Evolutionary conservation across 768 basidiomycete species (phyloP).

Genomic region (Suillus weaverae): DNA sequence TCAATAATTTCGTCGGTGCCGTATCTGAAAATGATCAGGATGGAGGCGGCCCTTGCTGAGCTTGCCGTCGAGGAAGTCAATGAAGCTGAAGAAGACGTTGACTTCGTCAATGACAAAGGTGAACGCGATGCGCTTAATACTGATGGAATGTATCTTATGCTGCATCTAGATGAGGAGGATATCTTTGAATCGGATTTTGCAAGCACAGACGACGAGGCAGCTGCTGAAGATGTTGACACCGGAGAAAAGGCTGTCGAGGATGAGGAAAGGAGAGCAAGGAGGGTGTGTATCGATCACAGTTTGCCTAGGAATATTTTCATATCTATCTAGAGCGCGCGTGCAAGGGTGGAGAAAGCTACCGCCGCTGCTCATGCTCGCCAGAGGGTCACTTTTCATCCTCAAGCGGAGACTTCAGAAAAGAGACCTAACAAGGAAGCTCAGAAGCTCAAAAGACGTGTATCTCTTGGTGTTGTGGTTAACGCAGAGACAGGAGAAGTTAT

Average conservation of each 20-base stretch:
- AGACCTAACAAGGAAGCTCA: conserved; percentile 21
- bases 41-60: conserved; percentile 75
- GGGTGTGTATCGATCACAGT: conserved; percentile 13
- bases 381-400: conserved; percentile 66
- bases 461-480: conserved; percentile 54
- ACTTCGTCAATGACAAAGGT: conserved; percentile 72
- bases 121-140: not conserved
- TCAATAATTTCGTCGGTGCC: not conserved
- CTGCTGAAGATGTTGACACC: conserved; percentile 50
- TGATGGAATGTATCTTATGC: not conserved
- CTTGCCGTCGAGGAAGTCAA: conserved; percentile 45
- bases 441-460: conserved; percentile 48
- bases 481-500: conserved; percentile 63
- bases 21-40: conserved; percentile 41
- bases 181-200: conserved; percentile 83
- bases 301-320: not conserved
- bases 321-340: conserved; percentile 47
- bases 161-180: conserved; percentile 70
- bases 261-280: conserved; percentile 53
- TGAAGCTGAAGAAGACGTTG: conserved; percentile 71
- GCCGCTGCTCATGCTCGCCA: conserved; percentile 68
- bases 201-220: conserved; percentile 72
- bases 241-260: conserved; percentile 59
- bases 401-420: conserved; percentile 33
- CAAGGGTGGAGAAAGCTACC: conserved; percentile 60